A percentile compares a stretch with the other conserved stretches of the same genome.
phyloP scores from a whole-genome alignment of 805 yeast genomes.

The Myxozyma vanderwaltii region DNA sequence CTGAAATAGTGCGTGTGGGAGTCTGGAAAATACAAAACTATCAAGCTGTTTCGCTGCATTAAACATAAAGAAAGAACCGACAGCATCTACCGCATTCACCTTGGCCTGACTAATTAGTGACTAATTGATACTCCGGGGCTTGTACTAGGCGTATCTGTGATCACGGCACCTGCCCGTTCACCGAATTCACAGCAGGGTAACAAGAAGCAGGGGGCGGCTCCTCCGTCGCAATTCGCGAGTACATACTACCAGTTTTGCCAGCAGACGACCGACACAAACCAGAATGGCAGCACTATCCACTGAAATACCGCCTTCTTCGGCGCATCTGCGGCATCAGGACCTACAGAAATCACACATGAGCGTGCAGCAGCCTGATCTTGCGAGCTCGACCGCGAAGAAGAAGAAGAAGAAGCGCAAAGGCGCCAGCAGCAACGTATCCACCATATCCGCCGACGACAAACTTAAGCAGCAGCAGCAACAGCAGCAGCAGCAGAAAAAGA shows the following conservation, averaged over 20 bases:
- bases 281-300: constrained; percentile 15
- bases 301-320: background rate
- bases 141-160: background rate
- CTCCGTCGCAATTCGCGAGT: constrained; percentile 3
- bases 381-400: constrained; percentile 25
- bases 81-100: too few relatives aligned
- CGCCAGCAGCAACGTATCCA: constrained; percentile 10
- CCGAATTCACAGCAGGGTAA: background rate
- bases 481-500: constrained; percentile 24
- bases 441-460: constrained; percentile 4
- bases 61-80: too few relatives aligned
- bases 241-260: too few relatives aligned
- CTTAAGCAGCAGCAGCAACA: constrained; percentile 2
- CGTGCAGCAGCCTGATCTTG: background rate
- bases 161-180: background rate
- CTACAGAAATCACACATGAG: background rate
- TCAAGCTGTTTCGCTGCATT: too few relatives aligned
- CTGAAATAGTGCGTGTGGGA: too few relatives aligned
- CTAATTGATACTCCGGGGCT: background rate
- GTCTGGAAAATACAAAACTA: too few relatives aligned
- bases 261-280: background rate
- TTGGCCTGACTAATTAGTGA: too few relatives aligned
- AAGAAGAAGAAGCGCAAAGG: constrained; percentile 34
- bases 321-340: background rate
- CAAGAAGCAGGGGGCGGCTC: constrained; percentile 6